phyloP scores from a whole-genome alignment of 2,329 filamentous ascomycete species.

The Scedosporium aurantiacum region DNA sequence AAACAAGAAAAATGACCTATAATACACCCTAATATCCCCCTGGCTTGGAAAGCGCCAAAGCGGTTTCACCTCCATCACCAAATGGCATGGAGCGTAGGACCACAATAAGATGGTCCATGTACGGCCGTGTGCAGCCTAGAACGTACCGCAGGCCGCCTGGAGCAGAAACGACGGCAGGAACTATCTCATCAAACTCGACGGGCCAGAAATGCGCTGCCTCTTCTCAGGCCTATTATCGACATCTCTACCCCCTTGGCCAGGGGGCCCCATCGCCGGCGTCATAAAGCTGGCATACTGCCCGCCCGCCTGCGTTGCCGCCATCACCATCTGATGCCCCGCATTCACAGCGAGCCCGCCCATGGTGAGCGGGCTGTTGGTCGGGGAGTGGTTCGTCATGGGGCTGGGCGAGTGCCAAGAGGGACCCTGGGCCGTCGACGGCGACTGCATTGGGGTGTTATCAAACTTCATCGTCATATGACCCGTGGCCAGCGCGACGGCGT shows the following conservation, averaged over 20 bases:
- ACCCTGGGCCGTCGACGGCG: not conserved
- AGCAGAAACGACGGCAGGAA: not conserved
- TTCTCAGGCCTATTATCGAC: slow-evolving; percentile 4
- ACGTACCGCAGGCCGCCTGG: not conserved
- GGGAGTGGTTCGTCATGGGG: slow-evolving; percentile 2
- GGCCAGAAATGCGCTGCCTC: slow-evolving; percentile 1
- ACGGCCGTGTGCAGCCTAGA: no score
- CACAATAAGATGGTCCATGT: no score
- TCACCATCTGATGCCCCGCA: not conserved
- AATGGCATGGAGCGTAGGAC: not conserved
- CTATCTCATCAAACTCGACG: not conserved
- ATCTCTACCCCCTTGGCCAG: not conserved
- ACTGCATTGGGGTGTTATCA: slow-evolving; percentile 1
- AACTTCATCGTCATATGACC: slow-evolving; percentile 5
- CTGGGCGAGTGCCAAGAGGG: not conserved
- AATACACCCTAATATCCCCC: no score
- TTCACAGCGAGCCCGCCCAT: not conserved
- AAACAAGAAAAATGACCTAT: no score
- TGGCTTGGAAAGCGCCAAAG: no score
- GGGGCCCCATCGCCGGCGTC: not conserved
- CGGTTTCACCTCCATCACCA: not conserved
- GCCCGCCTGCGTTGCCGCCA: not conserved
- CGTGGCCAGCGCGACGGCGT: not conserved
- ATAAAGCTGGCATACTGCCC: slow-evolving; percentile 1
- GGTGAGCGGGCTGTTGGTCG: not conserved